Evolutionary conservation across 768 basidiomycete genomes (phyloP).

Genomic region (Amanita fuliginea): DNA sequence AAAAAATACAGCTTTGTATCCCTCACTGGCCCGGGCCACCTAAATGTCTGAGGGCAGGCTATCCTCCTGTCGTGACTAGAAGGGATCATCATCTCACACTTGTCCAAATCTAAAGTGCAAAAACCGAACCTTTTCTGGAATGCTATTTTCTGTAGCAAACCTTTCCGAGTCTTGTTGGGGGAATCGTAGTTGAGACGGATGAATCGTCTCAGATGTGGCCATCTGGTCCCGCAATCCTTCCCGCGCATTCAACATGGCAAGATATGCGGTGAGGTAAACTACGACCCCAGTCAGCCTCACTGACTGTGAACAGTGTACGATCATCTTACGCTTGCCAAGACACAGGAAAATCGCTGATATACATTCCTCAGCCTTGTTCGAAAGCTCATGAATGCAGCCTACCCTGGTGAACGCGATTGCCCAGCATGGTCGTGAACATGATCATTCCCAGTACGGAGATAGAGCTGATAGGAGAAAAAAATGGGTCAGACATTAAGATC

Average conservation of each 20-base stretch:
- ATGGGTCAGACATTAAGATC: background rate
- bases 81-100: too few relatives aligned
- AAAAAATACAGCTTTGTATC: too few relatives aligned
- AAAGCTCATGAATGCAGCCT: background rate
- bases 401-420: constrained; percentile 44
- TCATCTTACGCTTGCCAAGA: constrained; percentile 11
- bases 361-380: background rate
- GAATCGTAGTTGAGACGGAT: constrained; percentile 25
- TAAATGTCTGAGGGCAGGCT: constrained; percentile 10
- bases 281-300: background rate
- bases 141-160: background rate
- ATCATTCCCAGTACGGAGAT: constrained; percentile 18
- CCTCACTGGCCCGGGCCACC: too few relatives aligned
- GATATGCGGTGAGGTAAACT: constrained; percentile 50
- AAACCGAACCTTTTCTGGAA: constrained; percentile 12
- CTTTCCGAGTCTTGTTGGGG: constrained; percentile 10
- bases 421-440: constrained; percentile 27
- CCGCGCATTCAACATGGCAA: constrained; percentile 42
- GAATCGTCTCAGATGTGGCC: constrained; percentile 28
- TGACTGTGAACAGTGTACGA: too few relatives aligned
- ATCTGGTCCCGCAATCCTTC: constrained; percentile 24
- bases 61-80: too few relatives aligned
- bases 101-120: background rate
- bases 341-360: constrained; percentile 34
- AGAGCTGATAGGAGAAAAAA: constrained; percentile 19